Evolutionary conservation across 2,329 filamentous ascomycete species (phyloP).

Genomic region (Fusarium keratoplasticum): DNA sequence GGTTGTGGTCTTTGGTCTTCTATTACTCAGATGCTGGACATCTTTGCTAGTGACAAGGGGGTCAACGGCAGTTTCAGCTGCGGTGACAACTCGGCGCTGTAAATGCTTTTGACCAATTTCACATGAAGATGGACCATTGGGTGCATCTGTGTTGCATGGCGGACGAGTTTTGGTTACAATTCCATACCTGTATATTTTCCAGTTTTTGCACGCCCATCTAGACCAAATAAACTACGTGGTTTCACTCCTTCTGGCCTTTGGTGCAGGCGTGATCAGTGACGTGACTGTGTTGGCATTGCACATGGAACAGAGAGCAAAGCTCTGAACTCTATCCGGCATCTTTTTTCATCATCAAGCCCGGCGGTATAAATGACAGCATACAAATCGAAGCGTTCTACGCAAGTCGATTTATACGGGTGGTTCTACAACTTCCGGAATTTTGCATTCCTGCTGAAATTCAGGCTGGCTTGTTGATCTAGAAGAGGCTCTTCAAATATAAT

Average conservation of each 20-base stretch:
- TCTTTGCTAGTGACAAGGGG: slow-evolving; percentile 10
- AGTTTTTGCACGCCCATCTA: too few species aligned
- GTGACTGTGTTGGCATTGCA: not conserved
- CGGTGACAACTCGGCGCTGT: slow-evolving; percentile 13
- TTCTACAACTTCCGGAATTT: too few species aligned
- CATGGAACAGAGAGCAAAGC: not conserved
- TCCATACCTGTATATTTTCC: not conserved
- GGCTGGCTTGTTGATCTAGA: not conserved
- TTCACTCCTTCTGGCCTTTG: not conserved
- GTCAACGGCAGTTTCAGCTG: slow-evolving; percentile 23
- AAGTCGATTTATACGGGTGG: not conserved
- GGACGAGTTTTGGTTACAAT: not conserved
- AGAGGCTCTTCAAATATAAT: not conserved
- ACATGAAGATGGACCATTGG: not conserved
- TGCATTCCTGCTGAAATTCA: too few species aligned
- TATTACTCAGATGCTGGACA: slow-evolving; percentile 26
- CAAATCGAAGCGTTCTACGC: not conserved
- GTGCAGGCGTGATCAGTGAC: not conserved
- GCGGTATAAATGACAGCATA: not conserved
- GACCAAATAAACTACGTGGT: not conserved
- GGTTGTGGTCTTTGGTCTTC: slow-evolving; percentile 31
- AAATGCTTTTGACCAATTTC: not conserved
- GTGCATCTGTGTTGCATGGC: not conserved
- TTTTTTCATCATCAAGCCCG: not conserved
- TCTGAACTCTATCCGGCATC: not conserved